A percentile compares a stretch with the other conserved stretches of the same genome.
Evolutionary conservation across 83 land plant species (phyloP).

Genomic region (Thuja plicata): DNA sequence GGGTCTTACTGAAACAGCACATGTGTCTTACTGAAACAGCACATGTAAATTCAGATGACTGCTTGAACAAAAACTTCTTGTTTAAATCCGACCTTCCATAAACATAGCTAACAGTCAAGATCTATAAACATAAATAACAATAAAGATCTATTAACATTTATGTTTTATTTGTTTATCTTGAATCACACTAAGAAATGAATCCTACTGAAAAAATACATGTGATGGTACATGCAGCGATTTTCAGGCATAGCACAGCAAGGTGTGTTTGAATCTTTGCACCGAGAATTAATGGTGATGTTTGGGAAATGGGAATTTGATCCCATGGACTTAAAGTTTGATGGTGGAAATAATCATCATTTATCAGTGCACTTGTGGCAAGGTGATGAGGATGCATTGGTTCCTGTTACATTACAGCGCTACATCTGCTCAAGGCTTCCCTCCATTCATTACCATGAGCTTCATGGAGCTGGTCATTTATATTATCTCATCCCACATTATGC

Average conservation of each 20-base stretch:
- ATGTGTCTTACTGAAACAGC: too few relatives aligned
- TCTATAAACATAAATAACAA: too few relatives aligned
- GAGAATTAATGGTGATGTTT: slow-evolving; percentile 33
- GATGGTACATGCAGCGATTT: neutral
- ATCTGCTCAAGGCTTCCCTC: slow-evolving; percentile 17
- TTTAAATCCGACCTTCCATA: too few relatives aligned
- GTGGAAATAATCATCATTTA: neutral
- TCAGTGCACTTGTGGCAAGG: slow-evolving; percentile 35
- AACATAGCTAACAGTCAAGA: too few relatives aligned
- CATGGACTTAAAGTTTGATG: slow-evolving; percentile 14
- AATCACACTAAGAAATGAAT: too few relatives aligned
- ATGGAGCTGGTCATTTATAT: slow-evolving; percentile 20
- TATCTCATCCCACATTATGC: slow-evolving; percentile 2
- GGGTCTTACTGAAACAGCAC: too few relatives aligned
- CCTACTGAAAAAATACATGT: too few relatives aligned
- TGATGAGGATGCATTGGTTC: slow-evolving; percentile 25
- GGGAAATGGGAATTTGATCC: slow-evolving; percentile 38
- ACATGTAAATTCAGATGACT: too few relatives aligned
- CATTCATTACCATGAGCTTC: slow-evolving; percentile 38
- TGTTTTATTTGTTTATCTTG: too few relatives aligned
- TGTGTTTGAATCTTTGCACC: slow-evolving; percentile 18
- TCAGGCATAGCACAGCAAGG: slow-evolving; percentile 22
- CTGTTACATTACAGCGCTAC: slow-evolving; percentile 24
- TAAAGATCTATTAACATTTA: too few relatives aligned
- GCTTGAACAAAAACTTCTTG: too few relatives aligned